Evolutionary conservation across 2,329 filamentous ascomycete genomes (phyloP).

Genomic region (Neonectria neomacrospora): DNA sequence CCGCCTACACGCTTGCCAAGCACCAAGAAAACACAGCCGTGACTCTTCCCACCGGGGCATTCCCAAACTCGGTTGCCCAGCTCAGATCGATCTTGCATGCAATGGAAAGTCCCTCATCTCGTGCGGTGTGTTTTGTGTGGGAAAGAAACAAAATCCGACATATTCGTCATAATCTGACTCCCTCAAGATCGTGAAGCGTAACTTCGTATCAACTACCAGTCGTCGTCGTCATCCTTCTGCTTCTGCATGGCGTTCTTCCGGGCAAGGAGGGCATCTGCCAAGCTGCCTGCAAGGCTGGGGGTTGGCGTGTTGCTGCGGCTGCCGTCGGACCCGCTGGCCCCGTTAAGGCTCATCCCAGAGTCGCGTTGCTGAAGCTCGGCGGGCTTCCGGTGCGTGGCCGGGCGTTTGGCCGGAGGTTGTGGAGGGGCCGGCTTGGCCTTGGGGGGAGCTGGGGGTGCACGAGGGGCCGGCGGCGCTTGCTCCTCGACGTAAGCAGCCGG

Average conservation of each 20-base stretch:
- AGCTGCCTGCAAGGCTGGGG: conserved; percentile 75
- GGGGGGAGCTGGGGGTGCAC: conserved; percentile 74
- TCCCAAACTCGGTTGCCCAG: conserved; percentile 42
- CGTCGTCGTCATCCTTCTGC: conserved; percentile 74
- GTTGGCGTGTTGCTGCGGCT: conserved; percentile 79
- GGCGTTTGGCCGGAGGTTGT: conserved; percentile 83
- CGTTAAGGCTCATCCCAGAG: conserved; percentile 71
- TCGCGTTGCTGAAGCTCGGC: conserved; percentile 77
- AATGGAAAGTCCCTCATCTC: conserved; percentile 36
- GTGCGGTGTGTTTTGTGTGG: conserved; percentile 27
- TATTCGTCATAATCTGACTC: conserved; percentile 33
- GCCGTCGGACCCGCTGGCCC: conserved; percentile 64
- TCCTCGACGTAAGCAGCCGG: conserved; percentile 96
- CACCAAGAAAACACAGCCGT: conserved; percentile 39
- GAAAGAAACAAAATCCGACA: conserved; percentile 28
- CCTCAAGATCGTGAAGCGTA: conserved; percentile 39
- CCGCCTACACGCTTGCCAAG: conserved; percentile 31
- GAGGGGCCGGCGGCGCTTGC: conserved; percentile 71
- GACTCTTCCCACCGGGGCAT: conserved; percentile 32
- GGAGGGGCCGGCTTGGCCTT: conserved; percentile 77
- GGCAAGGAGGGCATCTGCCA: conserved; percentile 82
- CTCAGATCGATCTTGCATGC: conserved; percentile 43
- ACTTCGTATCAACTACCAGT: conserved; percentile 64
- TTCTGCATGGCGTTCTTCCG: conserved; percentile 81
- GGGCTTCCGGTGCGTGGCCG: conserved; percentile 77